A percentile compares a stretch with the other conserved stretches of the same genome.
Conservation (phyloP, 306 rosid species). For the Ziziphus jujuba region DNA sequence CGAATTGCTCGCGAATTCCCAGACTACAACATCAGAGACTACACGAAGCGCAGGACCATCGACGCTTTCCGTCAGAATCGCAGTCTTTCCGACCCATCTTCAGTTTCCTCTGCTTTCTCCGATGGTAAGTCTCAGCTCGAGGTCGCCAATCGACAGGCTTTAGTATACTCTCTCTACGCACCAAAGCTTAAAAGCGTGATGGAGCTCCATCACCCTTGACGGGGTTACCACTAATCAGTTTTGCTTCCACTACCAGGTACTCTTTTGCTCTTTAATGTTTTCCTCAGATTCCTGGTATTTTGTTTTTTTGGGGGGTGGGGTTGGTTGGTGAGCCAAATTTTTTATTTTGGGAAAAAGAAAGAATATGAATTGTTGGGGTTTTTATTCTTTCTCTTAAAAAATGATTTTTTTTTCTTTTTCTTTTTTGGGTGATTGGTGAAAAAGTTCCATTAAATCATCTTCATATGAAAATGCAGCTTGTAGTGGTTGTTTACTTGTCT, state of each 20-base stretch:
- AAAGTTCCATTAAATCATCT: too few relatives aligned
- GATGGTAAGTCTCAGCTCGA: constrained; percentile 49
- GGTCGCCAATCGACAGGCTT: constrained; percentile 43
- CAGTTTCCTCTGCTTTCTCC: constrained; percentile 38
- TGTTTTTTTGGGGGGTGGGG: too few relatives aligned
- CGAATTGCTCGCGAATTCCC: constrained; percentile 48
- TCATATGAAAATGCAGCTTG: too few relatives aligned
- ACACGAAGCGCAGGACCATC: constrained; percentile 50
- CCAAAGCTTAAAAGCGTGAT: constrained; percentile 53
- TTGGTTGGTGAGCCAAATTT: too few relatives aligned
- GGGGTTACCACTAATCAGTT: neutral
- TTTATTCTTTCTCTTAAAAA: too few relatives aligned
- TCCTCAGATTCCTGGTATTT: too few relatives aligned
- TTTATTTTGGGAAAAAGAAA: too few relatives aligned
- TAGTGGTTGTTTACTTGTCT: too few relatives aligned
- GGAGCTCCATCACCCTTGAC: constrained; percentile 27
- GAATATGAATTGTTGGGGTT: too few relatives aligned
- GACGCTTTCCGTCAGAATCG: constrained; percentile 56
- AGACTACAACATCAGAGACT: constrained; percentile 64
- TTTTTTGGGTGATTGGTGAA: too few relatives aligned
- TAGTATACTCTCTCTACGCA: constrained; percentile 56
- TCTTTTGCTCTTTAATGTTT: too few relatives aligned
- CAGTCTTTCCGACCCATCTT: constrained; percentile 36
- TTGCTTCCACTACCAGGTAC: neutral
- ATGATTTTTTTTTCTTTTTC: too few relatives aligned